Base-by-base conservation (phyloP, 2,329 filamentous ascomycete genomes). In the Exophiala calicioides region DNA sequence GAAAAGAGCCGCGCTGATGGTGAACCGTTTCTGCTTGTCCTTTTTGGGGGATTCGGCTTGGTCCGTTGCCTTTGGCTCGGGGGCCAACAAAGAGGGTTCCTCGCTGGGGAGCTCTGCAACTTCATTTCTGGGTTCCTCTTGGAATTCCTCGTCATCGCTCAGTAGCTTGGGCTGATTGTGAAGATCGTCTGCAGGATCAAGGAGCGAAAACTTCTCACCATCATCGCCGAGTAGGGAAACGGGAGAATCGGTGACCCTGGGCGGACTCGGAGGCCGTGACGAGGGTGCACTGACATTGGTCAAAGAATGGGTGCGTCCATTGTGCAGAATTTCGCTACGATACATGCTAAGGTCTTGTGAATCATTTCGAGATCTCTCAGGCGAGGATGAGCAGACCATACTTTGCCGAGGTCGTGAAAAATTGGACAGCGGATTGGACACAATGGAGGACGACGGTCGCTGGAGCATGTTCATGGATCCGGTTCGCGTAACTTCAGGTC, bases 401-500 rank as follows among this genome's bases (percentile, higher is more conserved):
- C 54, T 55, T 31, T 56, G 55, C 13, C 57, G 40, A 9, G 57
- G 57, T 35, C 57, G 41, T 15, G 57, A 59, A 32, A 59, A 59
- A 30, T 58, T 46, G 3, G 57, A 59, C 27, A 59, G 41, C 10
- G 57, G 57, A 37, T 59, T 59, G 4, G 46, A 38, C 6, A 59
- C 57, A 40, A 59, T 59, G 18, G 49, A 34, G 13, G 47, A 42
- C 7, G 55, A 48, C 21, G 57, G 57, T 16, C 45, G 41, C 24
- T 53, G 53, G 24, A 59, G 44, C 55, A 59, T 59, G 30, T 52
- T 56, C 36, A 55, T 41, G 7, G 53, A 56, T 2, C 53, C 55
- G n/a, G 51, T 56, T n/a, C 51, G 49, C 6, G 57, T 59, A 21
- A 59, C 49, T 43, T 59, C 57, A 15, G 53, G 57, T 3, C 57